Evolutionary conservation across 768 basidiomycete genomes (phyloP).

Genomic region (Rhizopogon rudus): DNA sequence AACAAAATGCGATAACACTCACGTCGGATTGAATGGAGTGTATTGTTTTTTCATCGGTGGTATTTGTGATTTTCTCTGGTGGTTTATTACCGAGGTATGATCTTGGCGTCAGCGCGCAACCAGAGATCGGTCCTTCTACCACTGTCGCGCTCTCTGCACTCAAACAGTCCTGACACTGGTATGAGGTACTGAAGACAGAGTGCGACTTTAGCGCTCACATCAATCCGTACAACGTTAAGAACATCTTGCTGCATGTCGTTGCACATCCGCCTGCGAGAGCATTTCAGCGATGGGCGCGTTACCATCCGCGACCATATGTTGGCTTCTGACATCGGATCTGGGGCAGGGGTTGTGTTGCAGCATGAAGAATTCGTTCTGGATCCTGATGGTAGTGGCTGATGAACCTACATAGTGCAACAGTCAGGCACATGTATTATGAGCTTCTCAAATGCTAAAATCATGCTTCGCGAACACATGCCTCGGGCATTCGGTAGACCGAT

Average conservation of each 20-base stretch:
- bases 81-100: neutral
- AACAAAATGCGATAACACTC: neutral
- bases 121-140: neutral
- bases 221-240: neutral
- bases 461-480: neutral
- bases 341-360: neutral
- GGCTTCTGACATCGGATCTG: neutral
- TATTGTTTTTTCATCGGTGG: neutral
- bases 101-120: neutral
- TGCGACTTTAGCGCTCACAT: neutral
- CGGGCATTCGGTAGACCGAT: neutral
- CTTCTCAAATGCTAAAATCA: neutral
- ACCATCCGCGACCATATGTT: constrained; percentile 1
- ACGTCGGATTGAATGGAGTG: neutral
- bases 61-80: neutral
- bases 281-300: neutral
- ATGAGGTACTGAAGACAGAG: too few relatives aligned
- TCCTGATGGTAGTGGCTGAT: neutral
- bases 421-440: neutral
- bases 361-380: neutral
- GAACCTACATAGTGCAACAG: neutral
- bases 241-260: neutral
- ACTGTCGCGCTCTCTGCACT: constrained; percentile 1
- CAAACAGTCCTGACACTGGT: neutral
- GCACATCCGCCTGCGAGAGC: neutral